Conservation (phyloP, 1,284 basidiomycete species). For the Boletus sp. region DNA sequence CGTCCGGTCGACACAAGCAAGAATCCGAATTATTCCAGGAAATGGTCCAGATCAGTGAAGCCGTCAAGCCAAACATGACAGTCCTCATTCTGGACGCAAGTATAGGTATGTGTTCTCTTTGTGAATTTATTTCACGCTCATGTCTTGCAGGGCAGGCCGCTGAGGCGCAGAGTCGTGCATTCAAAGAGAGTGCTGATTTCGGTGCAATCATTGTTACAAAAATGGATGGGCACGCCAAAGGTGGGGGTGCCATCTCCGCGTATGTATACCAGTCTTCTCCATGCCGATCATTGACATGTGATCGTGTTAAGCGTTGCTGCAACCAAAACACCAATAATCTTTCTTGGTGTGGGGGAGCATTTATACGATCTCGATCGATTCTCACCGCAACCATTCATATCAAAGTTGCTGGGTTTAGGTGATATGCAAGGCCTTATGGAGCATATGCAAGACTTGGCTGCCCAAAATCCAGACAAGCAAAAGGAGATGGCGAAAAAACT, state of each 20-base stretch:
- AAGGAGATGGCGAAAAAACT: constrained; percentile 99
- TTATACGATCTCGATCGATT: constrained; percentile 95
- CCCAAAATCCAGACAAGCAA: constrained; percentile 92
- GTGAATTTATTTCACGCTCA: constrained; percentile 2
- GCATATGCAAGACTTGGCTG: constrained; percentile 93
- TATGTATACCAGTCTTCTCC: constrained; percentile 40
- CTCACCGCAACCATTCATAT: constrained; percentile 95
- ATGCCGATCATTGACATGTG: constrained; percentile 10
- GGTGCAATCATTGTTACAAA: constrained; percentile 99
- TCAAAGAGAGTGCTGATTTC: constrained; percentile 97
- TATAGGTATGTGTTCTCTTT: constrained; percentile 49
- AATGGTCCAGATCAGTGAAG: constrained; percentile 95
- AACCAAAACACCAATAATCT: constrained; percentile 97
- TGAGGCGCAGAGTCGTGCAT: constrained; percentile 92
- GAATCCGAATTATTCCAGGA: constrained; percentile 96
- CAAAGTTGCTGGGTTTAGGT: constrained; percentile 92
- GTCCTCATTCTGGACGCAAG: constrained; percentile 86
- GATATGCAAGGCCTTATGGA: constrained; percentile 97
- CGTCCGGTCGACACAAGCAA: constrained; percentile 95
- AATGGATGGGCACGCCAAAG: constrained; percentile 99
- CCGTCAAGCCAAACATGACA: constrained; percentile 93
- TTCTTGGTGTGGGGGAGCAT: constrained; percentile 97
- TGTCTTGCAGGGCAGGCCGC: constrained; percentile 82
- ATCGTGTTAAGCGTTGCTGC: constrained; percentile 77
- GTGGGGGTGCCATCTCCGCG: constrained; percentile 99